Evolutionary conservation across 169 alveolate genomes (phyloP).

Genomic region (Ophryocystis elektroscirrha): DNA sequence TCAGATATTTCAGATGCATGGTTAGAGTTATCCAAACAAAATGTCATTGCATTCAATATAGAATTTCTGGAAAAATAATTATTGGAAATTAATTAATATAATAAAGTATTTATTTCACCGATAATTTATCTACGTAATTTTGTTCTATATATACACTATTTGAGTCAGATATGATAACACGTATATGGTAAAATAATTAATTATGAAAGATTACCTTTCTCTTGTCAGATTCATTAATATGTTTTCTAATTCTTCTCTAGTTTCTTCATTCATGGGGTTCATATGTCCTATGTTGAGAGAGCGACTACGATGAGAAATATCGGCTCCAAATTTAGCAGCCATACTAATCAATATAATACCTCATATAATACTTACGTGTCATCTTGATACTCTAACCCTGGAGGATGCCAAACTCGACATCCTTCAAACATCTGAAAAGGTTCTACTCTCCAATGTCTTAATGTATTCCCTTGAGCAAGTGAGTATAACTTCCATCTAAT

Average conservation of each 20-base stretch:
- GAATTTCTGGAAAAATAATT: slow-evolving; percentile 1
- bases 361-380: slow-evolving; percentile 11
- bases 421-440: slow-evolving; percentile 21
- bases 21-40: slow-evolving; percentile 9
- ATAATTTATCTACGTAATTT: not conserved
- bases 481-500: slow-evolving; percentile 19
- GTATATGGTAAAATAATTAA: too few species aligned
- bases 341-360: too few species aligned
- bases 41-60: slow-evolving; percentile 12
- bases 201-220: slow-evolving; percentile 12
- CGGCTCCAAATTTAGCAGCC: too few species aligned
- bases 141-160: not conserved
- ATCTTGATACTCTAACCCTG: slow-evolving; percentile 8
- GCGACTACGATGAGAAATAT: too few species aligned
- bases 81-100: not conserved
- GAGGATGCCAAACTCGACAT: slow-evolving; percentile 19
- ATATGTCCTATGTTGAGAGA: too few species aligned
- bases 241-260: slow-evolving; percentile 16
- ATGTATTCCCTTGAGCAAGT: slow-evolving; percentile 19
- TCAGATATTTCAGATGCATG: too few species aligned
- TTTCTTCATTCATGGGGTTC: slow-evolving; percentile 8
- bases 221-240: slow-evolving; percentile 12
- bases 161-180: not conserved
- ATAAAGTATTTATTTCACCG: too few species aligned
- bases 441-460: slow-evolving; percentile 15